These are phyloP conservation scores for Suhomyces prunicola DNA, from an alignment of 805 yeast genomes.

Conservation along the genomic window DNA sequence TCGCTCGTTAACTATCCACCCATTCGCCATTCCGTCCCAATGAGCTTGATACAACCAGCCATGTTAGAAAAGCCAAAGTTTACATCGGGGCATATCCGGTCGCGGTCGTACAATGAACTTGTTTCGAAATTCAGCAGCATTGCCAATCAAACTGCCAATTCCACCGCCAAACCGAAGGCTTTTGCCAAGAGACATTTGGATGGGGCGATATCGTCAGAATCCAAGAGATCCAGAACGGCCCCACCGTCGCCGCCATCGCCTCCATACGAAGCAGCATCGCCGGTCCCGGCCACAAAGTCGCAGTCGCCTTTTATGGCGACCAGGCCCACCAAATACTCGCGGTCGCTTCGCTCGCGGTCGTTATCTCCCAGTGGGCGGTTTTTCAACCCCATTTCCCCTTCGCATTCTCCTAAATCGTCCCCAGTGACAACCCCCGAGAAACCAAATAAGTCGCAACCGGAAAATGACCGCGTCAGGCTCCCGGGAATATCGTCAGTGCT, in stretches of 20 bases:
- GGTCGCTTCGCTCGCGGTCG: constrained; percentile 11
- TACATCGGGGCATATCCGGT: constrained; percentile 28
- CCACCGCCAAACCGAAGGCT: constrained; percentile 3
- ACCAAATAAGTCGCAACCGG: not conserved
- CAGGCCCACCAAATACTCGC: constrained; percentile 7
- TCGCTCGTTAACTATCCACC: not conserved
- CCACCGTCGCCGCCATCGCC: constrained; percentile 39
- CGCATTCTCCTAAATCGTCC: constrained; percentile 17
- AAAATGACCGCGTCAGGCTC: constrained; percentile 13
- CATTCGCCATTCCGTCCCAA: constrained; percentile 1
- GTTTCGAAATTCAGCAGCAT: constrained; percentile 24
- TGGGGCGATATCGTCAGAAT: constrained; percentile 13
- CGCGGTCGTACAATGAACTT: constrained; percentile 35
- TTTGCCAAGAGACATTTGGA: constrained; percentile 23
- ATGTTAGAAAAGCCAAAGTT: constrained; percentile 32
- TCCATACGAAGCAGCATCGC: constrained; percentile 8
- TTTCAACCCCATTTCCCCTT: constrained; percentile 17
- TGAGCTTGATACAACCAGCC: constrained; percentile 33
- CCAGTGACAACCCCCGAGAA: constrained; percentile 14
- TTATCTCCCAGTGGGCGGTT: constrained; percentile 12
- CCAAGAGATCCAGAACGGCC: constrained; percentile 44
- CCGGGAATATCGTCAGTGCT: constrained; percentile 38
- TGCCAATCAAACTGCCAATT: constrained; percentile 6
- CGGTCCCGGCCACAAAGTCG: not conserved
- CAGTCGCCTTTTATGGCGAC: not conserved